Percentiles rank a stretch among this genome's conserved stretches.
These are phyloP conservation scores for Exophiala viscosa DNA, from an alignment of 2,329 filamentous ascomycete species.

Conservation along the genomic window DNA sequence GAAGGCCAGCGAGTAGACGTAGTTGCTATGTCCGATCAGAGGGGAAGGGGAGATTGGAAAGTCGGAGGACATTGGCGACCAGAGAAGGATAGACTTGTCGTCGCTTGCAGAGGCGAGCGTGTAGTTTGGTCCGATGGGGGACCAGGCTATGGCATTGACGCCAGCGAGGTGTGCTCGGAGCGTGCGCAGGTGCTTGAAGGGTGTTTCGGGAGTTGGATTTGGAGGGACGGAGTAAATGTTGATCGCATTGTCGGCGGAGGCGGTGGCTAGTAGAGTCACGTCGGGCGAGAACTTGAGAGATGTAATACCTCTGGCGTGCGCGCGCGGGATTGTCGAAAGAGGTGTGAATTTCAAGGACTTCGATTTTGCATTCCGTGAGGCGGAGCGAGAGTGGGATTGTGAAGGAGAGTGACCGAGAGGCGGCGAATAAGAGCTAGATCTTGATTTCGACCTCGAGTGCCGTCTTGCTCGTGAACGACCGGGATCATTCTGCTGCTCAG, in stretches of 20 bases:
- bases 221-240: constrained; percentile 65
- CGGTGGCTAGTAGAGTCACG: constrained; percentile 82
- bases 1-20: constrained; percentile 90
- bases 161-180: constrained; percentile 91
- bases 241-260: constrained; percentile 82
- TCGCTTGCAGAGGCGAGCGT: constrained; percentile 88
- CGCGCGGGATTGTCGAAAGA: constrained; percentile 32
- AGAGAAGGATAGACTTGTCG: constrained; percentile 92
- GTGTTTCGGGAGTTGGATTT: constrained; percentile 53
- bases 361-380: constrained; percentile 25
- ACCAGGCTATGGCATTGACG: constrained; percentile 90
- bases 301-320: constrained; percentile 64
- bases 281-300: constrained; percentile 89
- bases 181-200: constrained; percentile 74
- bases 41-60: constrained; percentile 48
- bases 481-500: constrained; percentile 11
- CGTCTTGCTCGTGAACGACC: constrained; percentile 1
- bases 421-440: constrained; percentile 47
- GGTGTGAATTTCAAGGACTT: constrained; percentile 19
- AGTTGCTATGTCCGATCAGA: constrained; percentile 88
- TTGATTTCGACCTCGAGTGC: constrained; percentile 30
- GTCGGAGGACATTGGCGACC: constrained; percentile 65
- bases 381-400: constrained; percentile 27
- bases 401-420: constrained; percentile 29
- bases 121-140: constrained; percentile 67